Evolutionary conservation across 352 stramenopile genomes (phyloP).

Genomic region (Phytophthora hibernalis): DNA sequence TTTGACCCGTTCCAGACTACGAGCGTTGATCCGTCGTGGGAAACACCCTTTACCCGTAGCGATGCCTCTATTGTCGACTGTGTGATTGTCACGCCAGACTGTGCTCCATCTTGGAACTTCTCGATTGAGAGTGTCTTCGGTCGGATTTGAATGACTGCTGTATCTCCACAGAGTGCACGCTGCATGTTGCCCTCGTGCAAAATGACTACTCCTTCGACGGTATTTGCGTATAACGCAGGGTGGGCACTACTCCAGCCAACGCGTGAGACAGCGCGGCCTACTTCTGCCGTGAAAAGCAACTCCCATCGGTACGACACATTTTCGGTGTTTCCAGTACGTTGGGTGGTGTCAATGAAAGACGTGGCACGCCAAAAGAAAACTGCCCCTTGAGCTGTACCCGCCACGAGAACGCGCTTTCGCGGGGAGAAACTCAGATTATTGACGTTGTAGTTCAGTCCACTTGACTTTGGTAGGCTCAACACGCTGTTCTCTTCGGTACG

Average conservation of each 20-base stretch:
- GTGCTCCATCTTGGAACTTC: slow-evolving; percentile 67
- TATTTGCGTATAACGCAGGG: slow-evolving; percentile 75
- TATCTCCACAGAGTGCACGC: slow-evolving; percentile 75
- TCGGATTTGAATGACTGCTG: slow-evolving; percentile 85
- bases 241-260: slow-evolving; percentile 78
- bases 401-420: slow-evolving; percentile 85
- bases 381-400: slow-evolving; percentile 84
- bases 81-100: slow-evolving; percentile 54
- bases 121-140: slow-evolving; percentile 80
- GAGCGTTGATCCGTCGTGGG: slow-evolving; percentile 76
- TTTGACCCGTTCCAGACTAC: slow-evolving; percentile 89
- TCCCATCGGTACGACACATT: slow-evolving; percentile 72
- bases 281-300: slow-evolving; percentile 65
- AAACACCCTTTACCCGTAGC: slow-evolving; percentile 87
- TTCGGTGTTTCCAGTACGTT: slow-evolving; percentile 6
- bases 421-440: slow-evolving; percentile 91
- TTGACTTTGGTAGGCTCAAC: slow-evolving; percentile 75
- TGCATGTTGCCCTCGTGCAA: slow-evolving; percentile 91
- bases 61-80: slow-evolving; percentile 68
- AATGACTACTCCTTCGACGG: slow-evolving; percentile 74
- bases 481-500: slow-evolving; percentile 93
- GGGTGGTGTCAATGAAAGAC: slow-evolving; percentile 39
- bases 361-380: slow-evolving; percentile 92
- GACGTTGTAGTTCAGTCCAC: slow-evolving; percentile 66
- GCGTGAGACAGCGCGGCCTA: slow-evolving; percentile 52